Base-by-base conservation (phyloP, 768 basidiomycete genomes). In the Xanthoconium stramineum region DNA sequence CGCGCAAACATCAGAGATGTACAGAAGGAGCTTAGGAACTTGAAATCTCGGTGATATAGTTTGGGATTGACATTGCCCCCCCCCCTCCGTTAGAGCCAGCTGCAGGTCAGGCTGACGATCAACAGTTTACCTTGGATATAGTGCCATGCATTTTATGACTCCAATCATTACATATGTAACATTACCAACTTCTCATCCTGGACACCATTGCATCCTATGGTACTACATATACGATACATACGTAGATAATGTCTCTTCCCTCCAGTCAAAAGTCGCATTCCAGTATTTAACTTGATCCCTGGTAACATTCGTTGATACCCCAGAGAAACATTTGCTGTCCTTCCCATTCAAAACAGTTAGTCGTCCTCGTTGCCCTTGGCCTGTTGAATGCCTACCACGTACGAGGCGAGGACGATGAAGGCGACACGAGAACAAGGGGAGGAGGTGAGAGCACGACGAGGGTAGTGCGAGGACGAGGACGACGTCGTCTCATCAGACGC, bases 1-100 rank as follows among this genome's bases (percentile, higher is more conserved):
- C 65, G 74, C 30, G 51, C 62, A 28, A 65, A 74, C 56, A 77
- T 77, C 32, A 57, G 57, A 45, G 73, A 76, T 30, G 76, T 77
- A 40, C 76, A 76, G 53, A 65, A 59, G 30, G 69, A 75, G 53
- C 68, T 77, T 35, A 63, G 76, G 29, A 63, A 55, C 39, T 52
- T 77, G 50, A 63, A 20, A 50, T 9, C 35, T 9, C n/a, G 52
- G 44, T 70, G 47, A 63, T 53, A 11, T 28, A 6, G n/a, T 55
- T 17, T 37, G 3, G 1, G 10, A 19, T 29, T 32, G 12, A 9
- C 37, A 4, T 3, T 47, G n/a, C 14, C 6, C 7, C 15, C 36
- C 30, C 29, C 29, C 47, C 32, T 51, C 11, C 24, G 36, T 38
- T 3, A 55, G 9, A 43, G 7, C 1, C 24, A 42, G 28, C 59